Percentiles rank a stretch among this genome's conserved stretches.
phyloP scores from a whole-genome alignment of 495 filamentous ascomycete species.

The Elaphomyces granulatus region DNA sequence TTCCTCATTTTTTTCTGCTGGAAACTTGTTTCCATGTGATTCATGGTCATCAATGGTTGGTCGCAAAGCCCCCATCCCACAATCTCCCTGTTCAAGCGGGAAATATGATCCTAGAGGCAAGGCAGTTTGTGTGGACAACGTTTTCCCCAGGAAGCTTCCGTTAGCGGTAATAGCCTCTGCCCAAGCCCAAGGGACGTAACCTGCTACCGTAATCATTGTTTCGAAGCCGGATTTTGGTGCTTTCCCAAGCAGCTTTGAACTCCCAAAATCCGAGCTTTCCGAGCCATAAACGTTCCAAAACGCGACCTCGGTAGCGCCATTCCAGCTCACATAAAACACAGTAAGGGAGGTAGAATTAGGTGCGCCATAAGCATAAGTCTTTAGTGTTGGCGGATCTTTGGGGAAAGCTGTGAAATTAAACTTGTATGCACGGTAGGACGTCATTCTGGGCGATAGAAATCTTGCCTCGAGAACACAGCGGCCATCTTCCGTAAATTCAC shows the following conservation, averaged over 20 bases:
- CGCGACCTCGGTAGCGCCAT: constrained; percentile 32
- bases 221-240: constrained; percentile 28
- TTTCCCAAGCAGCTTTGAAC: constrained; percentile 23
- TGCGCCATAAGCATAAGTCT: constrained; percentile 25
- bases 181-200: too few relatives aligned
- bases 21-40: too few relatives aligned
- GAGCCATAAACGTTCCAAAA: constrained; percentile 28
- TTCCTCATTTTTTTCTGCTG: too few relatives aligned
- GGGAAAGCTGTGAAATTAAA: constrained; percentile 25
- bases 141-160: too few relatives aligned
- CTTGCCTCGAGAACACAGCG: constrained; percentile 33
- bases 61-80: too few relatives aligned
- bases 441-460: constrained; percentile 24
- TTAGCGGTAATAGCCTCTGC: too few relatives aligned
- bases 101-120: too few relatives aligned
- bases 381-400: constrained; percentile 19
- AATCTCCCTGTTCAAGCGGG: too few relatives aligned
- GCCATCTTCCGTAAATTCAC: constrained; percentile 40
- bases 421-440: constrained; percentile 31
- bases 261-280: constrained; percentile 13
- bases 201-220: too few relatives aligned
- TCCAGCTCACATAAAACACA: constrained; percentile 34
- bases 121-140: too few relatives aligned
- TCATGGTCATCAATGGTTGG: too few relatives aligned
- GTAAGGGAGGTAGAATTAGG: constrained; percentile 20